phyloP scores from a whole-genome alignment of 352 stramenopile genomes.

The Globisporangium paddicum region DNA sequence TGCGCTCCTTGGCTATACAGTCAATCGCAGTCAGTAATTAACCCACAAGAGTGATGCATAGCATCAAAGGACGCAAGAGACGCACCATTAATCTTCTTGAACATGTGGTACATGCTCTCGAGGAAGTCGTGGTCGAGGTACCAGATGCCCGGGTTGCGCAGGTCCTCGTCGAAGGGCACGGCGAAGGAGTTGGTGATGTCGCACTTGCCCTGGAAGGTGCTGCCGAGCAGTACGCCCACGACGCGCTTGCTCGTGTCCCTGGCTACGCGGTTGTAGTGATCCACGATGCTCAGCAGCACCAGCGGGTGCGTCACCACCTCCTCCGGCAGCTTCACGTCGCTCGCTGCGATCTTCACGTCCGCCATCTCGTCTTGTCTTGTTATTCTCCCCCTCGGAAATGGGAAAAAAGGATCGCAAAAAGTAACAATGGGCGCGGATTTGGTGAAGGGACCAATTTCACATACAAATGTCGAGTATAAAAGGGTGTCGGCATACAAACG shows the following conservation, averaged over 20 bases:
- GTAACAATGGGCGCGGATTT: too few relatives aligned
- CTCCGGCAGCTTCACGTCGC: constrained; percentile 68
- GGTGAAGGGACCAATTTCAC: too few relatives aligned
- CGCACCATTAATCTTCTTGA: constrained; percentile 92
- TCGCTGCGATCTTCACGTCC: constrained; percentile 73
- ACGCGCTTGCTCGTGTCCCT: constrained; percentile 98
- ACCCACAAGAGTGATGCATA: too few relatives aligned
- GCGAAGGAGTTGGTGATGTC: constrained; percentile 94
- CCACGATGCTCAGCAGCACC: constrained; percentile 97
- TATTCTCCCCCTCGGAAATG: too few relatives aligned
- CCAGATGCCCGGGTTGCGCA: constrained; percentile 96
- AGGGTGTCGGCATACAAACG: too few relatives aligned
- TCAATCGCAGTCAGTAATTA: neutral
- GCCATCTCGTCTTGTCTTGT: too few relatives aligned
- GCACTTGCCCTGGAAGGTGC: constrained; percentile 91
- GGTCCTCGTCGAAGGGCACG: constrained; percentile 99
- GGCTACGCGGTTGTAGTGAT: constrained; percentile 99
- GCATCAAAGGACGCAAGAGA: constrained; percentile 4
- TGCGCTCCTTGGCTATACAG: constrained; percentile 91
- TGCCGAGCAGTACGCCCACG: constrained; percentile 97
- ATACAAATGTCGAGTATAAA: too few relatives aligned
- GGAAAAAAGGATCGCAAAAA: too few relatives aligned
- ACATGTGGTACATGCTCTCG: constrained; percentile 97
- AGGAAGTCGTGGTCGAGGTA: constrained; percentile 99
- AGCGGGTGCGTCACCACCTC: constrained; percentile 98